Percentiles rank a stretch among this genome's conserved stretches.
phyloP scores from a whole-genome alignment of 2,329 filamentous ascomycete genomes.

The Sporothrix dimorphospora region DNA sequence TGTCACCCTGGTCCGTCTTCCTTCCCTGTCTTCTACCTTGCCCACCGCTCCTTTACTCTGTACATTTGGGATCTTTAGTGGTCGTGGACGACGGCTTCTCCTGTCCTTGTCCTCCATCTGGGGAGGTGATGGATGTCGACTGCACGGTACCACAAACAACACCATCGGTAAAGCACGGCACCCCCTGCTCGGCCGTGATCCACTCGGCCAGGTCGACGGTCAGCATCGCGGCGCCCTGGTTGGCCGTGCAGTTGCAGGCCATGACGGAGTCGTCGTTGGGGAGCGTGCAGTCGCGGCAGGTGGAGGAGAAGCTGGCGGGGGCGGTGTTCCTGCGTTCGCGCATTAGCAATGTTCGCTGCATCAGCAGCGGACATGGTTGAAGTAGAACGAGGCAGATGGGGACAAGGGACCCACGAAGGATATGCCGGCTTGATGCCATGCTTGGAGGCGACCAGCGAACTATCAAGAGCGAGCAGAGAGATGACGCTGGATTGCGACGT shows the following conservation, averaged over 20 bases:
- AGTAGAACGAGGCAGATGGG: too few relatives aligned
- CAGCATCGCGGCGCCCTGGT: not conserved
- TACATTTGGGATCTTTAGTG: not conserved
- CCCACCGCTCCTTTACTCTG: not conserved
- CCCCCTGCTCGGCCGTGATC: constrained; percentile 25
- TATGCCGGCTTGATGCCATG: constrained; percentile 22
- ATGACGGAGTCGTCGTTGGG: constrained; percentile 14
- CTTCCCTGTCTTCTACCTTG: too few relatives aligned
- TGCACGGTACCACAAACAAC: constrained; percentile 20
- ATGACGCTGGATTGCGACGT: not conserved
- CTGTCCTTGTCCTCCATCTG: not conserved
- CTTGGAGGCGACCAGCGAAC: constrained; percentile 21
- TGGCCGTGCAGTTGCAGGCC: constrained; percentile 28
- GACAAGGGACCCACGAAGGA: constrained; percentile 24
- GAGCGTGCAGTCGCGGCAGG: constrained; percentile 25
- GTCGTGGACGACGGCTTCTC: not conserved
- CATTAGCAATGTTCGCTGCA: not conserved
- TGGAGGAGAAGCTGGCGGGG: constrained; percentile 20
- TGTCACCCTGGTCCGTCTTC: not conserved
- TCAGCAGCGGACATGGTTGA: not conserved
- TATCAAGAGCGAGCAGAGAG: constrained; percentile 21
- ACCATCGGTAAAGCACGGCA: constrained; percentile 29
- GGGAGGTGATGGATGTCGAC: not conserved
- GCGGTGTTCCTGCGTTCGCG: constrained; percentile 24
- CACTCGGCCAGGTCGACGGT: constrained; percentile 25